These are phyloP conservation scores for Solanum boliviense DNA, from an alignment of 257 asterid species.

Conservation along the genomic window DNA sequence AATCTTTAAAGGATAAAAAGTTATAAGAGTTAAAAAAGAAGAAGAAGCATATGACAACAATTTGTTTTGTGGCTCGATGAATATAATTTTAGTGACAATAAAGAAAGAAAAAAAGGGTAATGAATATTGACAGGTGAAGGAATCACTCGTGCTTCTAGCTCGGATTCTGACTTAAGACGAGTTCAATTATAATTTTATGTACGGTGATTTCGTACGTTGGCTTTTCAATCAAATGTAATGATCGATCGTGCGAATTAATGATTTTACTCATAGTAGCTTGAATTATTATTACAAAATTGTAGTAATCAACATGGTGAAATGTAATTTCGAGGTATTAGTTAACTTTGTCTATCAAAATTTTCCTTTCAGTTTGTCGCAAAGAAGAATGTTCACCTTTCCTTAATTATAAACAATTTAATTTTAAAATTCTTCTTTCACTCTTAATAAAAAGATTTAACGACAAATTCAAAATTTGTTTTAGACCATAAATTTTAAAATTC, in stretches of 20 bases:
- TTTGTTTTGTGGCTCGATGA: conserved; percentile 3
- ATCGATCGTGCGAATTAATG: background rate
- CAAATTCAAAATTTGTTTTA: no score
- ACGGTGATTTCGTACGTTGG: fast-evolving
- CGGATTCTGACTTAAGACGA: background rate
- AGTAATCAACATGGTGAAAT: background rate
- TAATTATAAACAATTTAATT: background rate
- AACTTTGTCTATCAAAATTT: background rate
- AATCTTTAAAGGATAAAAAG: background rate
- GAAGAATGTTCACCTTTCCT: background rate
- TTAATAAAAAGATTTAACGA: background rate
- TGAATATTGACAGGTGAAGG: conserved; percentile 9
- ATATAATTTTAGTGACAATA: background rate
- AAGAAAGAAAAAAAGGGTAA: background rate
- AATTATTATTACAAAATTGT: background rate
- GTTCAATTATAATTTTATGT: background rate
- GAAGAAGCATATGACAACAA: background rate
- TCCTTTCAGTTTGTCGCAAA: background rate
- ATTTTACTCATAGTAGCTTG: background rate
- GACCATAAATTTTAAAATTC: background rate
- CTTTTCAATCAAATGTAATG: no score
- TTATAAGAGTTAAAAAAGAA: background rate
- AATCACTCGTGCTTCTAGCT: conserved; percentile 9
- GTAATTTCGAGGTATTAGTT: background rate
- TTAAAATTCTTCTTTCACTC: background rate